These are phyloP conservation scores for Chlorella vulgaris DNA, from an alignment of 139 green algal species.

Conservation along the genomic window DNA sequence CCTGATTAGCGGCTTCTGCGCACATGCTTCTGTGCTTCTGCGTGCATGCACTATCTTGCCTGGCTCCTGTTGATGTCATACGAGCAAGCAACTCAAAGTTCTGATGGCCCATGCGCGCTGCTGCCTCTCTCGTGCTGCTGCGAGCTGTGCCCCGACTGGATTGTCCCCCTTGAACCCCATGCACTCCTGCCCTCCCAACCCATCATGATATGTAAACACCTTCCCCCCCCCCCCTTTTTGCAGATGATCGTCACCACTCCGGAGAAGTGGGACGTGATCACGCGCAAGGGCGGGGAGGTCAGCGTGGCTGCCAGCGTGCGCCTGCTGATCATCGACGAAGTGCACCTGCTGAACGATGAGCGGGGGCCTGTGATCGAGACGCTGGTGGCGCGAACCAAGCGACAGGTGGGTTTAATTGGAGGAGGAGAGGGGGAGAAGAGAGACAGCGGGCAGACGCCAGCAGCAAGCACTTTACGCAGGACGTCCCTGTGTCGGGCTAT, in stretches of 20 bases:
- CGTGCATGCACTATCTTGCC: not conserved
- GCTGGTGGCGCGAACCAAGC: slow-evolving; percentile 91
- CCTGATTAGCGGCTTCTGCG: too few relatives aligned
- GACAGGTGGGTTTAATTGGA: slow-evolving; percentile 70
- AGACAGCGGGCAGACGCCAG: too few relatives aligned
- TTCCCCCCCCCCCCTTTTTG: slow-evolving; percentile 8
- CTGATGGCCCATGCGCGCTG: too few relatives aligned
- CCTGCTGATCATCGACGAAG: slow-evolving; percentile 91
- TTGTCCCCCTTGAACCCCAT: too few relatives aligned
- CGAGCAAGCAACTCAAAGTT: too few relatives aligned
- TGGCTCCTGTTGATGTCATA: not conserved
- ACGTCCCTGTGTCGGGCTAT: too few relatives aligned
- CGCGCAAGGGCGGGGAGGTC: slow-evolving; percentile 90
- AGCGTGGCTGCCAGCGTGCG: slow-evolving; percentile 74
- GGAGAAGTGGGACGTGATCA: slow-evolving; percentile 99
- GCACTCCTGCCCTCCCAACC: too few relatives aligned
- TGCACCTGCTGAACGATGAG: slow-evolving; percentile 98
- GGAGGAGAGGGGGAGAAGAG: not conserved
- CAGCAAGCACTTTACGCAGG: too few relatives aligned
- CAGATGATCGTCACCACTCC: slow-evolving; percentile 99
- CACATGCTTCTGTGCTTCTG: too few relatives aligned
- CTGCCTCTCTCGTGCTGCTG: too few relatives aligned
- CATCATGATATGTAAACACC: not conserved
- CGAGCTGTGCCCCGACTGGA: too few relatives aligned
- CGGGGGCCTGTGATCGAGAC: slow-evolving; percentile 98